Evolutionary conservation across 1,284 basidiomycete species (phyloP).

Genomic region (Sanghuangporus baumii): DNA sequence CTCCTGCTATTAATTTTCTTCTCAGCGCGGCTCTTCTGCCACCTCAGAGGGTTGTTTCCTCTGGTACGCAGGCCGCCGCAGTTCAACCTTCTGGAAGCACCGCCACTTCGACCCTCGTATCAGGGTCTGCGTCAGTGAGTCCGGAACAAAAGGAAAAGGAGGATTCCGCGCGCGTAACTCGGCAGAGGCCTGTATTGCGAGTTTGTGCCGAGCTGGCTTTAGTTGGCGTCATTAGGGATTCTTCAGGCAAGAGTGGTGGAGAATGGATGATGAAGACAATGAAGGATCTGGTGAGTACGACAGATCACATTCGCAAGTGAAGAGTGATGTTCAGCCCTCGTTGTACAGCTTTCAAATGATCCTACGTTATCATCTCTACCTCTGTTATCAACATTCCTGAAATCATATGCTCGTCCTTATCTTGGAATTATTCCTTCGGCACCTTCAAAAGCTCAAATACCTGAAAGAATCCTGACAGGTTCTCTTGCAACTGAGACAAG

Average conservation of each 20-base stretch:
- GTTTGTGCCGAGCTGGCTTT: slow-evolving; percentile 88
- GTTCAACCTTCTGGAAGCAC: slow-evolving; percentile 4
- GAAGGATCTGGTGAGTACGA: slow-evolving; percentile 67
- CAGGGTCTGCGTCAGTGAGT: slow-evolving; percentile 50
- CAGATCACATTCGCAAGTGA: not conserved
- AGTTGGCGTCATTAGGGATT: slow-evolving; percentile 74
- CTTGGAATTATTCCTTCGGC: slow-evolving; percentile 62
- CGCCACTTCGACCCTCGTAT: not conserved
- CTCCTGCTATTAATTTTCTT: slow-evolving; percentile 61
- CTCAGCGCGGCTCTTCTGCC: slow-evolving; percentile 65
- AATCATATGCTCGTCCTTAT: slow-evolving; percentile 76
- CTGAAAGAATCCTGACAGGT: slow-evolving; percentile 46
- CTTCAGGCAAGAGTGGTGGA: slow-evolving; percentile 62
- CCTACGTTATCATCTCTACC: slow-evolving; percentile 82
- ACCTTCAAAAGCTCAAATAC: slow-evolving; percentile 47
- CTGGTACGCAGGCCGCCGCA: not conserved
- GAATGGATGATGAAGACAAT: slow-evolving; percentile 82
- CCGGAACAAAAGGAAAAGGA: slow-evolving; percentile 92
- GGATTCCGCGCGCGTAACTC: slow-evolving; percentile 71
- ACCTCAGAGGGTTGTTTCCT: slow-evolving; percentile 41
- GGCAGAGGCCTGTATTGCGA: slow-evolving; percentile 82
- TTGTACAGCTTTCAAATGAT: slow-evolving; percentile 75
- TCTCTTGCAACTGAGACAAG: slow-evolving; percentile 42
- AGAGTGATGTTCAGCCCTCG: slow-evolving; percentile 9
- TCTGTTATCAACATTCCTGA: slow-evolving; percentile 79